Evolutionary conservation across 1,284 basidiomycete genomes (phyloP).

Genomic region (Fomes fomentarius): DNA sequence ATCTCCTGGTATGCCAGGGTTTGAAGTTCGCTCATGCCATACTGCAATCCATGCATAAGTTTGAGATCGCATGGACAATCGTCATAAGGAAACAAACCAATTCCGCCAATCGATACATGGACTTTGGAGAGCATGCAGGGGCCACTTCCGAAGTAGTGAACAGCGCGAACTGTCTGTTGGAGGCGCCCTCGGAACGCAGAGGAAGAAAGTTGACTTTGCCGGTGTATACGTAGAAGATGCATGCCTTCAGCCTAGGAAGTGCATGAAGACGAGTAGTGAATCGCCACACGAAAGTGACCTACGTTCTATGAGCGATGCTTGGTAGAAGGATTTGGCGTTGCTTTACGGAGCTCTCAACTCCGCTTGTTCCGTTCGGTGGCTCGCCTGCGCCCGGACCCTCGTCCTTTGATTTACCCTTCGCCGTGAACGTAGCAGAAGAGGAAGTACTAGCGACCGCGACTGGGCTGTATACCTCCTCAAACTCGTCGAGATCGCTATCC

Average conservation of each 20-base stretch:
- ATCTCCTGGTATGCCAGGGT: slow-evolving; percentile 20
- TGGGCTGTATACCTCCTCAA: slow-evolving; percentile 11
- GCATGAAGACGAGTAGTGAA: not conserved
- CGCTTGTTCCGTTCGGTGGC: too few species aligned
- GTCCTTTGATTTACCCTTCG: slow-evolving; percentile 6
- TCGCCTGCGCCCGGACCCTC: not conserved
- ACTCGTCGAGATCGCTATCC: slow-evolving; percentile 32
- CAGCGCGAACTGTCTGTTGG: slow-evolving; percentile 10
- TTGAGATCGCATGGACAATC: not conserved
- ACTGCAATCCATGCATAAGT: slow-evolving; percentile 2
- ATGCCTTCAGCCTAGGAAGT: slow-evolving; percentile 21
- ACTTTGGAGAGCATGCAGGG: slow-evolving; percentile 31
- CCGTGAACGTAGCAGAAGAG: not conserved
- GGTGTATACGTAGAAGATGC: slow-evolving; percentile 29
- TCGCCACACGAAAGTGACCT: slow-evolving; percentile 1
- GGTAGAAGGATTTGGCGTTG: slow-evolving; percentile 21
- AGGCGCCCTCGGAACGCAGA: slow-evolving; percentile 18
- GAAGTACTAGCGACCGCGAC: not conserved
- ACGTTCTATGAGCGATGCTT: slow-evolving; percentile 28
- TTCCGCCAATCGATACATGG: slow-evolving; percentile 31
- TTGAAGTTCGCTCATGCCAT: slow-evolving; percentile 19
- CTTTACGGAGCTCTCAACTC: not conserved
- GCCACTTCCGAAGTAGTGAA: slow-evolving; percentile 7
- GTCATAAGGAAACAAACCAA: slow-evolving; percentile 13
- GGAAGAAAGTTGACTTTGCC: slow-evolving; percentile 27